A percentile compares a stretch with the other conserved stretches of the same genome.
phyloP scores from a whole-genome alignment of 176 grass and related monocot species.

The Carex pumila region DNA sequence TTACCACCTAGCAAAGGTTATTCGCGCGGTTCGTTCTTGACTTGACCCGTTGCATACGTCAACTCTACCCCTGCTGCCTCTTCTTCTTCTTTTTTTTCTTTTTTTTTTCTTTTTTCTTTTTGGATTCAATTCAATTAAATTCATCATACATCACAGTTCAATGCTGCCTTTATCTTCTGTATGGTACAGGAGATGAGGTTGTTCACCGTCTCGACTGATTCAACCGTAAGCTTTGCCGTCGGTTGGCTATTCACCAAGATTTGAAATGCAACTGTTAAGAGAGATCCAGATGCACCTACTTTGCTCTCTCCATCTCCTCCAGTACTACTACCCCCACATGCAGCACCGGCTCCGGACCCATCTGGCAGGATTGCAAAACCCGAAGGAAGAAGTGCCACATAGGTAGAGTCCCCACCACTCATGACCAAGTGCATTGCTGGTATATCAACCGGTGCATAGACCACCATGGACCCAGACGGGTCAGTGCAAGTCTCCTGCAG shows the following conservation, averaged over 20 bases:
- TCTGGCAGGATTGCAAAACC: slow-evolving; percentile 70
- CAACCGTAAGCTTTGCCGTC: slow-evolving; percentile 57
- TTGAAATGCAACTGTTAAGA: slow-evolving; percentile 91
- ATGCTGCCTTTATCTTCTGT: slow-evolving; percentile 65
- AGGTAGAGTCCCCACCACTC: slow-evolving; percentile 61
- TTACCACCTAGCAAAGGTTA: slow-evolving; percentile 84
- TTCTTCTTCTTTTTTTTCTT: not conserved
- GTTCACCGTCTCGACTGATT: slow-evolving; percentile 69
- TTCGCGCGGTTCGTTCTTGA: slow-evolving; percentile 92
- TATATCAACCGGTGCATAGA: slow-evolving; percentile 83
- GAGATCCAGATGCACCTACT: slow-evolving; percentile 30
- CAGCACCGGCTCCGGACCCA: not conserved
- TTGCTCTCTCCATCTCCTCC: slow-evolving; percentile 24
- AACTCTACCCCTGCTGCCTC: not conserved
- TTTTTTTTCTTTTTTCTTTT: not conserved
- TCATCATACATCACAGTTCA: slow-evolving; percentile 48
- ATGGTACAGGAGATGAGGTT: slow-evolving; percentile 81
- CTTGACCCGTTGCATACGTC: slow-evolving; percentile 30
- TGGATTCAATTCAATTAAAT: not conserved
- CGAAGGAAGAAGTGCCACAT: slow-evolving; percentile 60
- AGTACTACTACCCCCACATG: not conserved
- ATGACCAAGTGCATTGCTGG: slow-evolving; percentile 82
- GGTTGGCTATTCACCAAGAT: slow-evolving; percentile 95
- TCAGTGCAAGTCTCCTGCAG: slow-evolving; percentile 80
- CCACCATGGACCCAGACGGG: slow-evolving; percentile 68